Conservation (phyloP, 192 early-diverging fungal species). For the Jimgerdemannia flammicorona region DNA sequence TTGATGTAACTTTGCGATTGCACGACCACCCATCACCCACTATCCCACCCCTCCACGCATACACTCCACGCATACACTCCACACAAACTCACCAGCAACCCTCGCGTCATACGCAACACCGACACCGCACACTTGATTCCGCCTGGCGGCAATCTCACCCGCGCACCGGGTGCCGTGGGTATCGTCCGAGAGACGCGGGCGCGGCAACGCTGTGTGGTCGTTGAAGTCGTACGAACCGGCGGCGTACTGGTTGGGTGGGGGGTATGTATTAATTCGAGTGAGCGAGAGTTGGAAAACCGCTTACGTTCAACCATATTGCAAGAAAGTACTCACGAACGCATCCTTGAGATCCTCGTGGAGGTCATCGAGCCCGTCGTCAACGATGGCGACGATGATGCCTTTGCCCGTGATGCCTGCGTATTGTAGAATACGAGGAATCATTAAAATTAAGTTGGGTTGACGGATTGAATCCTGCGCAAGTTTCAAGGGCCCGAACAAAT, state of each 20-base stretch:
- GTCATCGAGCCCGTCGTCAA: constrained; percentile 96
- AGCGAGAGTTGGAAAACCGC: neutral
- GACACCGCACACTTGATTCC: constrained; percentile 90
- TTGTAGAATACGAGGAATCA: neutral
- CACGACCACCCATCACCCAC: neutral
- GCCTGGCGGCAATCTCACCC: constrained; percentile 92
- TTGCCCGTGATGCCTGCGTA: constrained; percentile 76
- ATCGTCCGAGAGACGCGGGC: constrained; percentile 73
- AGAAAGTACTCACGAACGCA: constrained; percentile 73
- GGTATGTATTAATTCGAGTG: neutral
- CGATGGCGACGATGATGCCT: constrained; percentile 81
- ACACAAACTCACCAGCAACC: constrained; percentile 63
- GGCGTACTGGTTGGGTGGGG: constrained; percentile 44
- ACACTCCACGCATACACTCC: too few species aligned
- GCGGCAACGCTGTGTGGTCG: constrained; percentile 69
- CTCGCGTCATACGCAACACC: constrained; percentile 88
- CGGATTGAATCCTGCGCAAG: neutral
- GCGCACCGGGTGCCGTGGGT: constrained; percentile 97
- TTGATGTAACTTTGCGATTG: neutral
- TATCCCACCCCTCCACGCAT: too few species aligned
- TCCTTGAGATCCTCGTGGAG: constrained; percentile 74
- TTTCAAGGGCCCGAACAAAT: neutral
- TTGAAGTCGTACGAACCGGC: constrained; percentile 96
- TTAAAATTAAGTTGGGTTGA: neutral
- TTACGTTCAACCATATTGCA: neutral